Evolutionary conservation across 768 basidiomycete species (phyloP).

Genomic region (Cystofilobasidium capitatum): DNA sequence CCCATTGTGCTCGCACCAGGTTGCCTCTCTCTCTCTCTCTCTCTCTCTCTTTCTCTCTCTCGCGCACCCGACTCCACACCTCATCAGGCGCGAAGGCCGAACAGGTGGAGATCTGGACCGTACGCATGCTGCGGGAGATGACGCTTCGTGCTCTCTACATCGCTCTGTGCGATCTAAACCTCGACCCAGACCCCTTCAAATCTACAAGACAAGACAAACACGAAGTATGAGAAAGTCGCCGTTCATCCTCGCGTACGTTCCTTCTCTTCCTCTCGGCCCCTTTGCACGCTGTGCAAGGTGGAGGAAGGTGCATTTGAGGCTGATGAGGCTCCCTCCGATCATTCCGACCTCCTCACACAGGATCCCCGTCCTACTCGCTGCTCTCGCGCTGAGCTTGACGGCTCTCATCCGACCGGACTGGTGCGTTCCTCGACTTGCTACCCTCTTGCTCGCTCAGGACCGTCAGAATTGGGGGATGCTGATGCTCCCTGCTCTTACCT

Average conservation of each 20-base stretch:
- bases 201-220: too few species aligned
- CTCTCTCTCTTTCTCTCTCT: too few species aligned
- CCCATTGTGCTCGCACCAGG: too few species aligned
- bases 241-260: conserved; percentile 17
- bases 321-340: neutral
- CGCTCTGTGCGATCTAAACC: too few species aligned
- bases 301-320: too few species aligned
- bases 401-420: conserved; percentile 11
- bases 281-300: neutral
- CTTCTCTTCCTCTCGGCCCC: neutral
- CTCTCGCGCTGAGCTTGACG: conserved; percentile 5
- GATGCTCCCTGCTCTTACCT: neutral
- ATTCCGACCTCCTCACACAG: neutral
- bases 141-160: too few species aligned
- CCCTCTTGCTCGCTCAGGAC: neutral
- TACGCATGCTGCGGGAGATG: too few species aligned
- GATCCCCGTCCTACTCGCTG: conserved; percentile 7
- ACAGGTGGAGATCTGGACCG: too few species aligned
- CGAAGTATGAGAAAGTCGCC: conserved; percentile 25
- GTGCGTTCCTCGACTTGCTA: neutral
- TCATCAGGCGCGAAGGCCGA: too few species aligned
- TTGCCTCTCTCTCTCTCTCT: too few species aligned
- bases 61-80: too few species aligned
- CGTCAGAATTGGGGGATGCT: neutral
- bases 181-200: too few species aligned